phyloP scores from a whole-genome alignment of 805 yeast genomes.

The Zygosaccharomyces rouxii region DNA sequence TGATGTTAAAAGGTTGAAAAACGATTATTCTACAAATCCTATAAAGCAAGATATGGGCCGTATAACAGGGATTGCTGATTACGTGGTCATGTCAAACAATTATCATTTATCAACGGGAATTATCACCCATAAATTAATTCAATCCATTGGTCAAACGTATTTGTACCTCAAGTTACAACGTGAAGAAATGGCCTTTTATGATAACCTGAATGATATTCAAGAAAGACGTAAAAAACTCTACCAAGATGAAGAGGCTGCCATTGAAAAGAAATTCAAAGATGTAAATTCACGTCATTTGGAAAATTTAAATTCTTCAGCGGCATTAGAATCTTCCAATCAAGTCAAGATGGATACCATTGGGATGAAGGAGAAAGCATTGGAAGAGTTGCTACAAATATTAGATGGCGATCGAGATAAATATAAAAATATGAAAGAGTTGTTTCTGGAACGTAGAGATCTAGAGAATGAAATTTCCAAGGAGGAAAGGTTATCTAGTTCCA shows the following conservation, averaged over 20 bases:
- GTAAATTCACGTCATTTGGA: constrained; percentile 21
- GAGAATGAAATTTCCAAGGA: constrained; percentile 43
- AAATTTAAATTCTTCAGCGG: constrained; percentile 31
- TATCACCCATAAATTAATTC: constrained; percentile 60
- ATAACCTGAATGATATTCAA: constrained; percentile 38
- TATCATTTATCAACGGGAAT: constrained; percentile 37
- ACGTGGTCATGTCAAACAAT: constrained; percentile 36
- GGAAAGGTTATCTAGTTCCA: constrained; percentile 43
- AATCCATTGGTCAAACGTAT: constrained; percentile 49
- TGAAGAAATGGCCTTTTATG: constrained; percentile 46
- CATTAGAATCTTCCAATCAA: constrained; percentile 32
- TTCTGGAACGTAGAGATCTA: constrained; percentile 39
- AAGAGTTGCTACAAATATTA: constrained; percentile 22
- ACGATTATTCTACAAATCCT: constrained; percentile 68
- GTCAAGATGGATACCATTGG: constrained; percentile 25
- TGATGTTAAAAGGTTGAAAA: constrained; percentile 55
- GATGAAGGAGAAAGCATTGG: constrained; percentile 30
- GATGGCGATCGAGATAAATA: constrained; percentile 11
- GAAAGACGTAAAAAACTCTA: constrained; percentile 43
- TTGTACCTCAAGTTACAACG: constrained; percentile 41
- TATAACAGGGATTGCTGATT: constrained; percentile 47
- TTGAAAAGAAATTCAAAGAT: constrained; percentile 45
- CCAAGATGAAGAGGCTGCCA: constrained; percentile 41
- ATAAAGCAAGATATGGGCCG: constrained; percentile 48
- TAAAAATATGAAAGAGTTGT: constrained; percentile 17